Evolutionary conservation across 1,284 basidiomycete species (phyloP).

Genomic region (Agroathelia rolfsii): DNA sequence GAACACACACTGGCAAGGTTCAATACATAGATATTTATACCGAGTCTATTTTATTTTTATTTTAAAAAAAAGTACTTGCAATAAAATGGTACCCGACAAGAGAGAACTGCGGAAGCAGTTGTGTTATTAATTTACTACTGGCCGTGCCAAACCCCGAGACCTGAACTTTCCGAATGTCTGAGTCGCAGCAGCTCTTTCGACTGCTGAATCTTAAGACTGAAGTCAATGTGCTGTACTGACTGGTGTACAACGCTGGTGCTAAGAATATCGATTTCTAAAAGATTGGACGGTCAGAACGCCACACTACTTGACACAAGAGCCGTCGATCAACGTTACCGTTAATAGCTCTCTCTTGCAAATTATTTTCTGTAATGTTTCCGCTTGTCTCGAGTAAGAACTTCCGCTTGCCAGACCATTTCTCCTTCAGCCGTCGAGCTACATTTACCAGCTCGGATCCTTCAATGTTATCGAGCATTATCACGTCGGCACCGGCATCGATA

Average conservation of each 20-base stretch:
- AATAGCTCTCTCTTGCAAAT: slow-evolving; percentile 66
- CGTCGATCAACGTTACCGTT: slow-evolving; percentile 42
- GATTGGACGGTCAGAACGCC: slow-evolving; percentile 3
- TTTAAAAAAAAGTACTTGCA: too few relatives aligned
- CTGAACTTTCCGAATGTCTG: too few relatives aligned
- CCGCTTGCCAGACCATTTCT: slow-evolving; percentile 67
- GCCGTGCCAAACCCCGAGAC: too few relatives aligned
- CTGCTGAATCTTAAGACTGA: slow-evolving; percentile 86
- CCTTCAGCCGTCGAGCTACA: slow-evolving; percentile 63
- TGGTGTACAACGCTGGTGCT: slow-evolving; percentile 92
- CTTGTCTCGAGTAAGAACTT: slow-evolving; percentile 88
- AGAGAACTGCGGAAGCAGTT: too few relatives aligned
- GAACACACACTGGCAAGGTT: too few relatives aligned
- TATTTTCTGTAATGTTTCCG: slow-evolving; percentile 84
- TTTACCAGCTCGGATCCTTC: slow-evolving; percentile 64
- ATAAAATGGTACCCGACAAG: too few relatives aligned
- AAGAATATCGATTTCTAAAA: slow-evolving; percentile 81
- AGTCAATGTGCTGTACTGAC: slow-evolving; percentile 86
- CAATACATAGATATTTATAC: too few relatives aligned
- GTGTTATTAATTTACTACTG: too few relatives aligned
- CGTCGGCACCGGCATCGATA: slow-evolving; percentile 91
- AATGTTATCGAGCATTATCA: slow-evolving; percentile 97
- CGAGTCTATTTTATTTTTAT: too few relatives aligned
- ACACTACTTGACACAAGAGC: not conserved
- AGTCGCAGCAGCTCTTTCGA: slow-evolving; percentile 24